Evolutionary conservation across 192 early-diverging fungal species (phyloP).

Genomic region (Linderina pennispora): DNA sequence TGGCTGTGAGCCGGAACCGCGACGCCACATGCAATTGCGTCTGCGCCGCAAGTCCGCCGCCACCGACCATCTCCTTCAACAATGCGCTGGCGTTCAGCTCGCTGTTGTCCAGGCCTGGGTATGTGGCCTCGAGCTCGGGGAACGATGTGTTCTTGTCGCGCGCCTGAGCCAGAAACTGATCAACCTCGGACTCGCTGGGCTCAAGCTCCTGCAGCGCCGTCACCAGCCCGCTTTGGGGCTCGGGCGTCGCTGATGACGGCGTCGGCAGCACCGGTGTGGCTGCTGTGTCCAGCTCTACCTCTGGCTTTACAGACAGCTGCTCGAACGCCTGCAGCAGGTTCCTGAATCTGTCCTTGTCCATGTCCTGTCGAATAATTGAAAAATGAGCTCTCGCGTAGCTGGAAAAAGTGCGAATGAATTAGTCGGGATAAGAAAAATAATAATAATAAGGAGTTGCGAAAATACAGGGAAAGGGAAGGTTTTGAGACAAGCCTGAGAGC

Average conservation of each 20-base stretch:
- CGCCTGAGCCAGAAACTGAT: conserved; percentile 12
- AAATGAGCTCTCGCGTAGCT: no score
- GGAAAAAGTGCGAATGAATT: no score
- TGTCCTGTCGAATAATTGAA: no score
- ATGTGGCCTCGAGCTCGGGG: conserved; percentile 37
- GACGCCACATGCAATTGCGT: conserved; percentile 33
- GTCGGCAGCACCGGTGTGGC: conserved; percentile 11
- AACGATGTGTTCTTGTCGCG: conserved; percentile 24
- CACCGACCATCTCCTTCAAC: conserved; percentile 9
- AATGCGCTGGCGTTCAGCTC: conserved; percentile 18
- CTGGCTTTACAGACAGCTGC: conserved; percentile 40
- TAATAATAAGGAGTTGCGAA: no score
- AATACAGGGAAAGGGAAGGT: no score
- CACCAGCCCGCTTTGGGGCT: background rate
- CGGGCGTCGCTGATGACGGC: conserved; percentile 3
- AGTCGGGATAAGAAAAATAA: no score
- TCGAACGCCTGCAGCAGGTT: conserved; percentile 42
- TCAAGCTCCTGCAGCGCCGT: conserved; percentile 1
- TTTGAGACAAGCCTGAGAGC: no score
- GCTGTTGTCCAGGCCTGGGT: conserved; percentile 20
- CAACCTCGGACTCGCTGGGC: conserved; percentile 3
- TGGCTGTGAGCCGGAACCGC: conserved; percentile 30
- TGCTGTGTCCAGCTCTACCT: conserved; percentile 21
- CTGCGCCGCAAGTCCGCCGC: conserved; percentile 22
- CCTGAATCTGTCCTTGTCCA: conserved; percentile 46